Evolutionary conservation across 106 monocot species (phyloP).

Genomic region (Phalaenopsis aphrodite): DNA sequence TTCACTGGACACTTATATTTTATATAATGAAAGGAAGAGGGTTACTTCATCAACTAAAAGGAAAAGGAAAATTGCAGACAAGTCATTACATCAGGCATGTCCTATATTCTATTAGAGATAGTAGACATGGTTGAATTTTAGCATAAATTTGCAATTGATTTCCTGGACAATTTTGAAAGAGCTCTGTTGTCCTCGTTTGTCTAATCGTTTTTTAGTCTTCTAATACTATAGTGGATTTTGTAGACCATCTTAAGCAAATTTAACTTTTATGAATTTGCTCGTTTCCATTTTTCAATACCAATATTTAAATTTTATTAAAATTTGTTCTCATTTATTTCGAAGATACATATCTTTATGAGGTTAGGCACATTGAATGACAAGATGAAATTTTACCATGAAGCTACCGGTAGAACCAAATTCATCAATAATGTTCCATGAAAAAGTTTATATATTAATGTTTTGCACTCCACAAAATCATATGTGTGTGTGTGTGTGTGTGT

Average conservation of each 20-base stretch:
- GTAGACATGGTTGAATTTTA: background rate
- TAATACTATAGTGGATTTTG: background rate
- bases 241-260: background rate
- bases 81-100: slow-evolving; percentile 74
- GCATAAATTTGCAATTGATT: background rate
- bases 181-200: background rate
- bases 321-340: background rate
- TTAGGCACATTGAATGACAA: too few species aligned
- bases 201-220: background rate
- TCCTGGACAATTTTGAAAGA: background rate
- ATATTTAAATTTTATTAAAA: background rate
- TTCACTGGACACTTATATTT: slow-evolving; percentile 71
- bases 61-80: slow-evolving; percentile 62
- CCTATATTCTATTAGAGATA: background rate
- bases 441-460: too few species aligned
- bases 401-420: too few species aligned
- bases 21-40: slow-evolving; percentile 87
- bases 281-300: background rate
- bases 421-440: too few species aligned
- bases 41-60: slow-evolving; percentile 97
- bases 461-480: too few species aligned
- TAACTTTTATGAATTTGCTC: background rate
- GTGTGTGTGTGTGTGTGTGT: too few species aligned
- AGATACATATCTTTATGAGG: background rate
- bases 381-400: too few species aligned